These are phyloP conservation scores for Ogataea sp. DNA, from an alignment of 805 yeast species.

Conservation along the genomic window DNA sequence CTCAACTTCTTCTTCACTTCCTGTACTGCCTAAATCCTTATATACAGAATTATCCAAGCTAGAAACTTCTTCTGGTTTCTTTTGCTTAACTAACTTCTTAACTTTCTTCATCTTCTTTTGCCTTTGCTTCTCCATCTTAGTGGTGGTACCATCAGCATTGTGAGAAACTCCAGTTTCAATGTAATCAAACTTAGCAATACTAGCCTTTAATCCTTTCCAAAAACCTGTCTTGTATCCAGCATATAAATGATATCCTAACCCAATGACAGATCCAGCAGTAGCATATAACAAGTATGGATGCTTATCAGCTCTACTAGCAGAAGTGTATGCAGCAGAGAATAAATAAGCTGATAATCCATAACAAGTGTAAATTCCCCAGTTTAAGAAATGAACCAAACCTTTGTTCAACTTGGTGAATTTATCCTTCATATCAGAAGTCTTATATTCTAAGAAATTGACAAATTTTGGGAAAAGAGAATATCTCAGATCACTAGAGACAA, in stretches of 20 bases:
- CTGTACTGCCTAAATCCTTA: conserved; percentile 20
- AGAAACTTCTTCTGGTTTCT: conserved; percentile 25
- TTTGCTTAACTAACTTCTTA: conserved; percentile 15
- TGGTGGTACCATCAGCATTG: too few species aligned
- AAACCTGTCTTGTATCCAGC: too few species aligned
- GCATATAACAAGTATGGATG: conserved; percentile 73
- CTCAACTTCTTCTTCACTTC: conserved; percentile 20
- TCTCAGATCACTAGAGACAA: conserved; percentile 32
- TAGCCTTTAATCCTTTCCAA: too few species aligned
- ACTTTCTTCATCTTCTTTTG: conserved; percentile 8
- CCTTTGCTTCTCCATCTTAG: conserved; percentile 4
- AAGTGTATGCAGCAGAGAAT: conserved; percentile 46
- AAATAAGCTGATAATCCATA: conserved; percentile 34
- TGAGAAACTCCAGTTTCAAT: too few species aligned
- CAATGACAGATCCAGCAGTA: conserved; percentile 43
- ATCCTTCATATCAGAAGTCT: background rate
- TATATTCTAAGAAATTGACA: background rate
- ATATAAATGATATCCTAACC: too few species aligned
- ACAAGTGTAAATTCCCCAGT: background rate
- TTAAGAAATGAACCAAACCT: background rate
- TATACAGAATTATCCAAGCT: conserved; percentile 38
- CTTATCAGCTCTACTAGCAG: conserved; percentile 45
- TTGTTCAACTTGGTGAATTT: background rate
- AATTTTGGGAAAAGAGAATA: background rate
- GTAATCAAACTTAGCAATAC: too few species aligned